These are phyloP conservation scores for Lactarius hatsudake DNA, from an alignment of 768 basidiomycete species.

Conservation along the genomic window DNA sequence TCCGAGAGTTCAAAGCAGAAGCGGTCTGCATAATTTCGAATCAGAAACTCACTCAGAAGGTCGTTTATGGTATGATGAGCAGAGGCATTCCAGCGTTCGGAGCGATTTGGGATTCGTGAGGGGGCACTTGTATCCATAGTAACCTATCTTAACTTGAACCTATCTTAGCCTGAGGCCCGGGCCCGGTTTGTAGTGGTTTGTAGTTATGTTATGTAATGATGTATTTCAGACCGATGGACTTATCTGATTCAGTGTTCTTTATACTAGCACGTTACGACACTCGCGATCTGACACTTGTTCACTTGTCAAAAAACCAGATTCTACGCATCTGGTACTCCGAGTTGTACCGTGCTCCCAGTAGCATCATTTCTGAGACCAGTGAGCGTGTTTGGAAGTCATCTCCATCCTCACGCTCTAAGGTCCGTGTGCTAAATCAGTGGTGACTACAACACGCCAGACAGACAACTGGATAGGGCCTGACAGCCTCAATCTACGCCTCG, in stretches of 20 bases:
- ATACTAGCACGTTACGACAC: too few species aligned
- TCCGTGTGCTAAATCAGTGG: background rate
- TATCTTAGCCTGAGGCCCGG: too few species aligned
- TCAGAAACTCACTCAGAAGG: slow-evolving; percentile 52
- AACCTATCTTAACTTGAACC: too few species aligned
- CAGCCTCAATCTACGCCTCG: slow-evolving; percentile 36
- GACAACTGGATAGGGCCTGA: background rate
- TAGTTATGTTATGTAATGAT: background rate
- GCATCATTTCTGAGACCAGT: background rate
- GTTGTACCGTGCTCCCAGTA: background rate
- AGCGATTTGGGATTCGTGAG: slow-evolving; percentile 57
- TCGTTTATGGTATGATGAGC: slow-evolving; percentile 60
- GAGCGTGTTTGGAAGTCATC: background rate
- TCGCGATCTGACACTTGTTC: background rate
- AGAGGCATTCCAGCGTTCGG: slow-evolving; percentile 61
- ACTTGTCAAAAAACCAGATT: background rate
- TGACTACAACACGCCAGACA: background rate
- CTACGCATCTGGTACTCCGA: background rate
- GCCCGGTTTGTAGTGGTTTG: background rate
- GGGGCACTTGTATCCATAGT: background rate
- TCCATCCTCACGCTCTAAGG: background rate
- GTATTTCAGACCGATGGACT: background rate
- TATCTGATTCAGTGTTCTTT: too few species aligned
- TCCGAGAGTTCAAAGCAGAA: slow-evolving; percentile 39
- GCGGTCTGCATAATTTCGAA: slow-evolving; percentile 61